Conservation (phyloP, 2,329 filamentous ascomycete genomes). For the Botrytis aclada region DNA sequence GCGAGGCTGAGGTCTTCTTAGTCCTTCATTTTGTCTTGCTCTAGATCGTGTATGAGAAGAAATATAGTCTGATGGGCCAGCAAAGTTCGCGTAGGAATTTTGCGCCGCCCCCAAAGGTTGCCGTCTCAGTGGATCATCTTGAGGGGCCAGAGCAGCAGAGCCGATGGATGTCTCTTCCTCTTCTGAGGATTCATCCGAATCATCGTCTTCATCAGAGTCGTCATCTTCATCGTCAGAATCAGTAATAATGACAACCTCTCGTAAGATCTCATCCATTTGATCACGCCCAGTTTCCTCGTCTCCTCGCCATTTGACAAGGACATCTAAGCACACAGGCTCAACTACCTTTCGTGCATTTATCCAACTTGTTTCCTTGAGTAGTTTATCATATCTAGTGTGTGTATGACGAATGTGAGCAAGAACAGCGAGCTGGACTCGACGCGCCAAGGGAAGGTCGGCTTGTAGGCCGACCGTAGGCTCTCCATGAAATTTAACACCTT, state of each 20-base stretch:
- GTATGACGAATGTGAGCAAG: constrained; percentile 64
- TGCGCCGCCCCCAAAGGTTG: background rate
- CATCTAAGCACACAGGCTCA: constrained; percentile 58
- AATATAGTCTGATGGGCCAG: background rate
- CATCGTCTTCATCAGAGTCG: constrained; percentile 23
- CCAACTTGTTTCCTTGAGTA: constrained; percentile 57
- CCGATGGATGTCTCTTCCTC: constrained; percentile 29
- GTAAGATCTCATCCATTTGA: constrained; percentile 63
- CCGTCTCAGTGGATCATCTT: constrained; percentile 14
- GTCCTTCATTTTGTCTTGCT: background rate
- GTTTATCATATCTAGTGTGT: constrained; percentile 63
- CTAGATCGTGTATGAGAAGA: constrained; percentile 9
- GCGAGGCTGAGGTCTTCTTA: constrained; percentile 31
- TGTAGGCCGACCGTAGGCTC: constrained; percentile 58
- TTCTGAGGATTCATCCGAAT: constrained; percentile 22
- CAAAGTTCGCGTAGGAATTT: background rate
- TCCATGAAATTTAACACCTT: constrained; percentile 51
- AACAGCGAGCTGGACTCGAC: constrained; percentile 62
- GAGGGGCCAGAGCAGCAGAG: constrained; percentile 22
- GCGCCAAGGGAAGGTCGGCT: constrained; percentile 53
- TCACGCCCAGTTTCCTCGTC: constrained; percentile 67
- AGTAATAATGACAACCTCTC: constrained; percentile 62
- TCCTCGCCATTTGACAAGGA: constrained; percentile 69
- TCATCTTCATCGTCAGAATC: constrained; percentile 36
- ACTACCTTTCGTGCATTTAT: constrained; percentile 59